Evolutionary conservation across 2,329 filamentous ascomycete species (phyloP).

Genomic region (Epichloe sibirici): DNA sequence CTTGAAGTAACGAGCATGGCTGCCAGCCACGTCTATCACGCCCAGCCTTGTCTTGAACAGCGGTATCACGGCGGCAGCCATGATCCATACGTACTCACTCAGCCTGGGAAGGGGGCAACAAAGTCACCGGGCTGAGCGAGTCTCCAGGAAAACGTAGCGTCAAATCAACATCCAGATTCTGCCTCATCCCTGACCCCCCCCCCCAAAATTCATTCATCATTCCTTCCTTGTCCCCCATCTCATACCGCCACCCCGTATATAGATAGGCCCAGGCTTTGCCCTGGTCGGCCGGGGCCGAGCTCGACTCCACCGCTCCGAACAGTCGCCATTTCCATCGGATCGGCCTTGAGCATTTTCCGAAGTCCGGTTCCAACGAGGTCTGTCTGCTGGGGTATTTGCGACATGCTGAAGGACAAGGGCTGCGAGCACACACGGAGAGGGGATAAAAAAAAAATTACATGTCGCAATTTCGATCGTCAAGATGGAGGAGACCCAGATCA

Average conservation of each 20-base stretch:
- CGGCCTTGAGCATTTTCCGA: background rate
- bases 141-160: background rate
- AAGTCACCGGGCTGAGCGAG: background rate
- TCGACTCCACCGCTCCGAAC: background rate
- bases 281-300: background rate
- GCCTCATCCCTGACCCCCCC: background rate
- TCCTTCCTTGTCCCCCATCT: background rate
- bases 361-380: background rate
- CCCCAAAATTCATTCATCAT: background rate
- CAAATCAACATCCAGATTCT: background rate
- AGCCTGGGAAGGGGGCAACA: background rate
- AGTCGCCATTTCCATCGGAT: background rate
- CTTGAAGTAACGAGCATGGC: background rate
- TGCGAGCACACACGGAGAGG: background rate
- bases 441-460: background rate
- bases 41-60: background rate
- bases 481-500: conserved; percentile 4
- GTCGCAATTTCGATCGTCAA: conserved; percentile 4
- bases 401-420: background rate
- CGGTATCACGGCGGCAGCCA: background rate
- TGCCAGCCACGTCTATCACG: background rate
- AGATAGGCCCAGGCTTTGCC: too few species aligned
- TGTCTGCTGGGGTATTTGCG: background rate
- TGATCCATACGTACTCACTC: background rate
- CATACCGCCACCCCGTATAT: background rate